Evolutionary conservation across 2,329 filamentous ascomycete species (phyloP).

Genomic region (Fusarium sp.): DNA sequence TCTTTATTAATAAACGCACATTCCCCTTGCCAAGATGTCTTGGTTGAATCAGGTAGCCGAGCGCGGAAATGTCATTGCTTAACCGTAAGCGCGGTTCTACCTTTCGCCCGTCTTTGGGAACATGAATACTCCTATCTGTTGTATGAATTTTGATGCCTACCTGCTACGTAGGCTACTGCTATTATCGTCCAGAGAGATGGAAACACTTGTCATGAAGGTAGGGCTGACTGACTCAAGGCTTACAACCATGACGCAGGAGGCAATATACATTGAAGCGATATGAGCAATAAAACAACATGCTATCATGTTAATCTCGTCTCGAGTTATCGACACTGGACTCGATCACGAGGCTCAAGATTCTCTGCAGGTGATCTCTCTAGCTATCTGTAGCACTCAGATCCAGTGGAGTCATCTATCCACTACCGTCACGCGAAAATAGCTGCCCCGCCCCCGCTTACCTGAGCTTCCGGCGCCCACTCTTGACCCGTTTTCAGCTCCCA

Average conservation of each 20-base stretch:
- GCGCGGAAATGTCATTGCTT: background rate
- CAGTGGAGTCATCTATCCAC: constrained; percentile 20
- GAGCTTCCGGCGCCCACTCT: constrained; percentile 11
- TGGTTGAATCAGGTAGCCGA: background rate
- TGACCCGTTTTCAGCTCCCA: constrained; percentile 9
- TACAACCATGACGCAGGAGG: constrained; percentile 10
- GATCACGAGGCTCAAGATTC: constrained; percentile 19
- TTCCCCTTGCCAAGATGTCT: background rate
- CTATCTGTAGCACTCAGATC: background rate
- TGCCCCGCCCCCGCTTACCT: constrained; percentile 36
- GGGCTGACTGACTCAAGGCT: background rate
- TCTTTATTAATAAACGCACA: background rate
- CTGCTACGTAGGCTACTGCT: background rate
- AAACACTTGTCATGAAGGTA: constrained; percentile 20
- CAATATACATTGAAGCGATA: background rate
- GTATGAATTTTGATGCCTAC: constrained; percentile 1
- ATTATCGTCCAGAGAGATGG: background rate
- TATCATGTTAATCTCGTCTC: background rate
- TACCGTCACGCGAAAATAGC: constrained; percentile 21
- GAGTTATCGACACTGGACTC: constrained; percentile 5
- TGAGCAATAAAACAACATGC: background rate
- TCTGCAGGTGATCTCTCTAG: constrained; percentile 29
- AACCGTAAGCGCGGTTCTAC: background rate
- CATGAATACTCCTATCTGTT: background rate
- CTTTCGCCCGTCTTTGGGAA: background rate